A percentile compares a stretch with the other conserved stretches of the same genome.
Evolutionary conservation across 306 rosid species (phyloP).

Genomic region (Cicer arietinum): DNA sequence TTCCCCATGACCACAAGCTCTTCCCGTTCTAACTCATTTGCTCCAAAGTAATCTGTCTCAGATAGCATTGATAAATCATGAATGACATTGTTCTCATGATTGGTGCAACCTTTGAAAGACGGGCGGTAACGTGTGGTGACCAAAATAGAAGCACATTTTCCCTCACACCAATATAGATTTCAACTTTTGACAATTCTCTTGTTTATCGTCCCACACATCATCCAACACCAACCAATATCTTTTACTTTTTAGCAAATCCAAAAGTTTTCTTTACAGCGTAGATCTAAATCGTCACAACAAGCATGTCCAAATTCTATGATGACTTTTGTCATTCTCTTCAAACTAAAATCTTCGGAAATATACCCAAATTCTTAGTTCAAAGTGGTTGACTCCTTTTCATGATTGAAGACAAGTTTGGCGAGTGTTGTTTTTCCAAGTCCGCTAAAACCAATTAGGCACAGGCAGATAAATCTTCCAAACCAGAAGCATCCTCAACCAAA

Average conservation of each 20-base stretch:
- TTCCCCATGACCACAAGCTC: slow-evolving; percentile 17
- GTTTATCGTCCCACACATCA: slow-evolving; percentile 35
- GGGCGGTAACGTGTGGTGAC: background rate
- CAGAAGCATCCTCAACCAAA: background rate
- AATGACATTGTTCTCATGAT: background rate
- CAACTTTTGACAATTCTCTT: slow-evolving; percentile 1
- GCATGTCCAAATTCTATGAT: too few relatives aligned
- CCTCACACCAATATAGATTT: background rate
- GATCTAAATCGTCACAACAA: too few relatives aligned
- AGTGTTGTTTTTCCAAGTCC: slow-evolving; percentile 39
- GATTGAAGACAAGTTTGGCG: too few relatives aligned
- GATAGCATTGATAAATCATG: too few relatives aligned
- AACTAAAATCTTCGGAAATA: too few relatives aligned
- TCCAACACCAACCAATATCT: slow-evolving; percentile 48
- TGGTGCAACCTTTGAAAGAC: background rate
- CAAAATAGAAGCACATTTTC: background rate
- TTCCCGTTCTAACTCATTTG: background rate
- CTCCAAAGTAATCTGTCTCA: too few relatives aligned
- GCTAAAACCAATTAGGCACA: slow-evolving; percentile 16
- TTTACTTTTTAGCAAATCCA: background rate
- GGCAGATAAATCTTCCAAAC: background rate
- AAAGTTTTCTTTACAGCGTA: too few relatives aligned
- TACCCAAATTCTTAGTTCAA: too few relatives aligned
- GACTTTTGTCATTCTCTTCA: too few relatives aligned
- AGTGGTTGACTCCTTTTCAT: too few relatives aligned